Percentiles rank a stretch among this genome's conserved stretches.
phyloP scores from a whole-genome alignment of 2,329 filamentous ascomycete species.

The Pseudogymnoascus sp. region DNA sequence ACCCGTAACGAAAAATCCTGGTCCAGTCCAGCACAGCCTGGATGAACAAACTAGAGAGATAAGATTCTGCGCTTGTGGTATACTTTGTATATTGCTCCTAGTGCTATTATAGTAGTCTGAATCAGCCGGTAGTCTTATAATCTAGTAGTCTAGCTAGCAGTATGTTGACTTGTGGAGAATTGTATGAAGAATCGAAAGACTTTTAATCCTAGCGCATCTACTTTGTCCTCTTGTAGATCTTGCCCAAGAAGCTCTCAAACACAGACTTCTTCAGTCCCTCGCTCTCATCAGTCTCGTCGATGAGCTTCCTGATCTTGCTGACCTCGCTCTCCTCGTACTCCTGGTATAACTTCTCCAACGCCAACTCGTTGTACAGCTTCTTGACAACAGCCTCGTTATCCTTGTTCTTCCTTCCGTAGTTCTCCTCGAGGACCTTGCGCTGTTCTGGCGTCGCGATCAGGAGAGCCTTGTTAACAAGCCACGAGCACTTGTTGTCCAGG shows the following conservation, averaged over 20 bases:
- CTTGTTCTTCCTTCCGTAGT: constrained; percentile 89
- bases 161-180: background rate
- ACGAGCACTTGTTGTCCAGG: constrained; percentile 99
- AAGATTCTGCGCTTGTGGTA: background rate
- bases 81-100: background rate
- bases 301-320: constrained; percentile 65
- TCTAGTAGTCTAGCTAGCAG: background rate
- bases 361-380: constrained; percentile 76
- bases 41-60: background rate
- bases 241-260: constrained; percentile 82
- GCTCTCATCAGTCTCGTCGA: constrained; percentile 73
- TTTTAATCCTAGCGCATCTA: constrained; percentile 37
- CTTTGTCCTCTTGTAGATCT: constrained; percentile 98
- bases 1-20: background rate
- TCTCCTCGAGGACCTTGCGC: constrained; percentile 76
- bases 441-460: constrained; percentile 74
- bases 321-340: constrained; percentile 86
- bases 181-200: background rate
- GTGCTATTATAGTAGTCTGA: background rate
- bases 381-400: constrained; percentile 79
- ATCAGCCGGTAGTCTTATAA: background rate
- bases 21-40: too few relatives aligned
- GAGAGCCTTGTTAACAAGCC: constrained; percentile 93
- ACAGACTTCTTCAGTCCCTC: constrained; percentile 83
- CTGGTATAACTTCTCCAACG: constrained; percentile 74